These are phyloP conservation scores for Cladosporium sp. DNA, from an alignment of 2,329 filamentous ascomycete species.

Conservation along the genomic window DNA sequence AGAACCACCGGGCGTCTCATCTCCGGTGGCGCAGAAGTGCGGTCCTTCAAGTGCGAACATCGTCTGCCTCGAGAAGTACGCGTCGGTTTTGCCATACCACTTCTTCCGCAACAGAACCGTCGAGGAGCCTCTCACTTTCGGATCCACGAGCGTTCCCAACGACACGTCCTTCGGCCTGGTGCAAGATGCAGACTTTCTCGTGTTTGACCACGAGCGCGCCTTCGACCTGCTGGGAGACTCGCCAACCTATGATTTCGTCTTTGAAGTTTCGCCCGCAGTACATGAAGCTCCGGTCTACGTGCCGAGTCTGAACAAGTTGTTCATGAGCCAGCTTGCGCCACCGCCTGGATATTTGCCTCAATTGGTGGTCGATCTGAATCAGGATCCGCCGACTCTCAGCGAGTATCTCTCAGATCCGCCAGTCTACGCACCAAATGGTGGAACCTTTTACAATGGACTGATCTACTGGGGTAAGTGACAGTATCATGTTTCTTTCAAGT, in stretches of 20 bases:
- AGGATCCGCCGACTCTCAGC: constrained; percentile 34
- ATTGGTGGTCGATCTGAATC: constrained; percentile 36
- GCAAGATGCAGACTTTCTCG: constrained; percentile 32
- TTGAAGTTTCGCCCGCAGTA: constrained; percentile 32
- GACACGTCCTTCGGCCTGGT: constrained; percentile 29
- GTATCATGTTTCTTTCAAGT: too few relatives aligned
- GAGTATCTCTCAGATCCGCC: constrained; percentile 38
- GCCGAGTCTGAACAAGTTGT: constrained; percentile 35
- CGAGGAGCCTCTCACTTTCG: constrained; percentile 25
- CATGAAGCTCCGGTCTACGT: constrained; percentile 41
- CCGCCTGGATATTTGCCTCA: constrained; percentile 34
- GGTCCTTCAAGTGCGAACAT: constrained; percentile 19
- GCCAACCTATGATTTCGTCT: constrained; percentile 34
- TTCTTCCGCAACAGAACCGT: constrained; percentile 27
- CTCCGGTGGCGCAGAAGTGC: constrained; percentile 16
- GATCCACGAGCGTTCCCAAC: constrained; percentile 30
- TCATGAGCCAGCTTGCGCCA: constrained; percentile 33
- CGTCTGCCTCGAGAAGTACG: constrained; percentile 36
- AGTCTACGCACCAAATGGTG: constrained; percentile 40
- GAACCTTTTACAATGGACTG: constrained; percentile 34
- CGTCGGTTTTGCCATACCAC: constrained; percentile 31
- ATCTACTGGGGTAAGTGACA: constrained; percentile 31
- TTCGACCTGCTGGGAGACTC: constrained; percentile 32
- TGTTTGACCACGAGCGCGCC: constrained; percentile 34
- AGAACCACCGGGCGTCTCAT: constrained; percentile 8